Evolutionary conservation across 768 basidiomycete species (phyloP).

Genomic region (Tremella fuciformis): DNA sequence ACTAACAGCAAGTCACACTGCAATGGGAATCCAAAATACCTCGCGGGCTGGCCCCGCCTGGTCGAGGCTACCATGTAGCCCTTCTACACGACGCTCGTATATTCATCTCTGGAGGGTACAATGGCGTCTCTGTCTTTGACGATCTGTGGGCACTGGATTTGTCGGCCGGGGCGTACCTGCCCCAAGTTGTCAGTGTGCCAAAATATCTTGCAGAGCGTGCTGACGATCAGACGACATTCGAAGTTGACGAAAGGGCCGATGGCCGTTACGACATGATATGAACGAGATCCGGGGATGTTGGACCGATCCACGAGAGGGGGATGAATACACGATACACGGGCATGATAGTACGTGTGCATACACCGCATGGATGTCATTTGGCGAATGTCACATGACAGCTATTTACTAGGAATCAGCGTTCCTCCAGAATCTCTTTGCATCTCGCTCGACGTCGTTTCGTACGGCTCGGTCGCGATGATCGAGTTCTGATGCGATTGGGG

Average conservation of each 20-base stretch:
- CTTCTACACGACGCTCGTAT: slow-evolving; percentile 78
- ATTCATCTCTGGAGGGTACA: slow-evolving; percentile 79
- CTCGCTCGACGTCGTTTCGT: too few relatives aligned
- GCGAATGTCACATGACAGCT: too few relatives aligned
- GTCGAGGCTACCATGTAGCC: slow-evolving; percentile 81
- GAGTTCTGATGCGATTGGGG: too few relatives aligned
- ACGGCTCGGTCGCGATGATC: too few relatives aligned
- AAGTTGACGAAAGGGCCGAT: slow-evolving; percentile 1
- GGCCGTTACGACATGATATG: neutral
- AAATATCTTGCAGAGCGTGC: neutral
- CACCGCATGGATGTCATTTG: too few relatives aligned
- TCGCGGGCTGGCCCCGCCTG: slow-evolving; percentile 66
- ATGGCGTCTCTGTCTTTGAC: slow-evolving; percentile 63
- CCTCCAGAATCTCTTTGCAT: too few relatives aligned
- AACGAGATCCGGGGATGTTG: too few relatives aligned
- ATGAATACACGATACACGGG: too few relatives aligned
- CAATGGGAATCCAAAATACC: slow-evolving; percentile 73
- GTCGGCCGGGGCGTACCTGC: slow-evolving; percentile 80
- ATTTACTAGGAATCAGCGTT: too few relatives aligned
- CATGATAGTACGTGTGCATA: too few relatives aligned
- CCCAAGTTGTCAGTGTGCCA: slow-evolving; percentile 69
- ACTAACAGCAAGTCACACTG: slow-evolving; percentile 71
- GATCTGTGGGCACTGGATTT: slow-evolving; percentile 83
- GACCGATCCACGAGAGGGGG: too few relatives aligned
- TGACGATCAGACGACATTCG: slow-evolving; percentile 7